Evolutionary conservation across 257 asterid genomes (phyloP).

Genomic region (Solanum tacnaense): DNA sequence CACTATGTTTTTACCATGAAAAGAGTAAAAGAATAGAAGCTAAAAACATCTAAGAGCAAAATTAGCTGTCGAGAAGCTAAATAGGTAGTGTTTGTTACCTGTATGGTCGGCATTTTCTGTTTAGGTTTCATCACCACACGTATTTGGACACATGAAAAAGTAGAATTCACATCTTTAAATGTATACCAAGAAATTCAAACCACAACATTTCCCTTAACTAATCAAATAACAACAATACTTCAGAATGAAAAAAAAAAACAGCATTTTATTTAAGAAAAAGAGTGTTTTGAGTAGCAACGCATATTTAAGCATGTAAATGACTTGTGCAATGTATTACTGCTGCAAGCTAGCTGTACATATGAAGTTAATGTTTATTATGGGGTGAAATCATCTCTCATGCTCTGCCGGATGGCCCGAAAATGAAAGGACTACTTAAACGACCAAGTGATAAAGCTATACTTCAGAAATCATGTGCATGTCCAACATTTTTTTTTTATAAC

Average conservation of each 20-base stretch:
- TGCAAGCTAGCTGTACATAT: not conserved
- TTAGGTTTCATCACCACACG: slow-evolving; percentile 14
- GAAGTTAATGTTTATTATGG: not conserved
- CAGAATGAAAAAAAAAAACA: not conserved
- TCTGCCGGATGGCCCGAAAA: not conserved
- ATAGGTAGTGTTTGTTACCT: slow-evolving; percentile 32
- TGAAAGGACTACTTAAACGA: not conserved
- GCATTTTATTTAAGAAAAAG: not conserved
- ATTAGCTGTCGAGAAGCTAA: not conserved
- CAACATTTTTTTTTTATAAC: not conserved
- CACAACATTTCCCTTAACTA: not conserved
- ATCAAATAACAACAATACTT: not conserved
- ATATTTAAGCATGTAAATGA: not conserved
- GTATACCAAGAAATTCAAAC: slow-evolving; percentile 1
- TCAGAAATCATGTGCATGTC: not conserved
- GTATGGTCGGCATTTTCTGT: slow-evolving; percentile 97
- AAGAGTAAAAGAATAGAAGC: not conserved
- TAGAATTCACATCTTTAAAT: slow-evolving; percentile 3
- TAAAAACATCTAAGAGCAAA: not conserved
- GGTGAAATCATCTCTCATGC: not conserved
- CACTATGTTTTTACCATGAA: not conserved
- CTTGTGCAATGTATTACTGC: not conserved
- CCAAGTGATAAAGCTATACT: not conserved
- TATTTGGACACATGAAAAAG: slow-evolving; percentile 28
- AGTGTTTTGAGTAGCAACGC: not conserved